These are phyloP conservation scores for Neocatenulostroma microsporum DNA, from an alignment of 2,329 filamentous ascomycete genomes.

Conservation along the genomic window DNA sequence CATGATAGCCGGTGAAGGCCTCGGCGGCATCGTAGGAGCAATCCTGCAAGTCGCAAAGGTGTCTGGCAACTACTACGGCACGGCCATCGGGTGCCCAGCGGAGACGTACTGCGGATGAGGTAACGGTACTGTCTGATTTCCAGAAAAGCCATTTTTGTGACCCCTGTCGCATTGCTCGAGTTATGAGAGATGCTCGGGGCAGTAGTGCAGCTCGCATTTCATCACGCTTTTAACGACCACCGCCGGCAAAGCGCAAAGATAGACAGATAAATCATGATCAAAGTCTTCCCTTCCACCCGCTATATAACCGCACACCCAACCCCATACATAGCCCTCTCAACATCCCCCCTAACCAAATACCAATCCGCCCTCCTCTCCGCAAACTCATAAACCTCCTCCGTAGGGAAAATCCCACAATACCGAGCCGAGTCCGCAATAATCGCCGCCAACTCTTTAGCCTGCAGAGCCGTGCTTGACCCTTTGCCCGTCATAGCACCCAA, in stretches of 20 bases:
- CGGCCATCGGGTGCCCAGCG: slow-evolving; percentile 28
- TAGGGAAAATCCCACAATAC: slow-evolving; percentile 85
- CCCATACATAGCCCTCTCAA: slow-evolving; percentile 96
- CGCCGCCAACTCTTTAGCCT: slow-evolving; percentile 89
- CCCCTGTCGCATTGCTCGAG: too few relatives aligned
- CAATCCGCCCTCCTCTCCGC: slow-evolving; percentile 90
- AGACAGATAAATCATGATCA: too few relatives aligned
- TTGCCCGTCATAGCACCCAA: slow-evolving; percentile 18
- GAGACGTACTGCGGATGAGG: slow-evolving; percentile 4
- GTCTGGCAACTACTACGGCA: slow-evolving; percentile 32
- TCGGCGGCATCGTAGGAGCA: slow-evolving; percentile 52
- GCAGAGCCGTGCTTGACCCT: slow-evolving; percentile 47
- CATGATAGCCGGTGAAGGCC: slow-evolving; percentile 53
- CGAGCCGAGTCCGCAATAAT: slow-evolving; percentile 88
- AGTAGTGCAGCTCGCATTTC: too few relatives aligned
- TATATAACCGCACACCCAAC: slow-evolving; percentile 83
- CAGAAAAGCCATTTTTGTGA: too few relatives aligned
- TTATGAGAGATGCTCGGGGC: too few relatives aligned
- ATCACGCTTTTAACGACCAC: too few relatives aligned
- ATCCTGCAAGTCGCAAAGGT: slow-evolving; percentile 35
- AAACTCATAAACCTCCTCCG: slow-evolving; percentile 97
- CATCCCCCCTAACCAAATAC: slow-evolving; percentile 79
- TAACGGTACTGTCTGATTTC: too few relatives aligned
- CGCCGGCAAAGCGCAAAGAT: too few relatives aligned
- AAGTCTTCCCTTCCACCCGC: too few relatives aligned